A percentile compares a stretch with the other conserved stretches of the same genome.
These are phyloP conservation scores for Rozella allomycis DNA, from an alignment of 371 early-diverging fungal genomes.

Conservation along the genomic window DNA sequence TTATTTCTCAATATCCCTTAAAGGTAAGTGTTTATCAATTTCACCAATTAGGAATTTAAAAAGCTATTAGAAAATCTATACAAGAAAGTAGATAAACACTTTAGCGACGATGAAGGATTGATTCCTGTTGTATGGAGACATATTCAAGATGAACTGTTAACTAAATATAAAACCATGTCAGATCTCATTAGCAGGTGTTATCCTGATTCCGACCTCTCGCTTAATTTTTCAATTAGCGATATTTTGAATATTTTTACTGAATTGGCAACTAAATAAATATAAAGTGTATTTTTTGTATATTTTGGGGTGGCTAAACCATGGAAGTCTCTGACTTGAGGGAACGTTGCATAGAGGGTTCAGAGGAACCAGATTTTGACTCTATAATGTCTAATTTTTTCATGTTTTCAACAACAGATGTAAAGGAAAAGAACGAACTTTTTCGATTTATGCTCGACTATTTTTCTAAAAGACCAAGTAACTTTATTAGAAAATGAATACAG, in stretches of 20 bases:
- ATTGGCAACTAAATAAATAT: no score
- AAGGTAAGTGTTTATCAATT: constrained; percentile 17
- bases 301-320: no score
- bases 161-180: constrained; percentile 54
- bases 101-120: constrained; percentile 55
- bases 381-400: no score
- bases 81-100: constrained; percentile 81
- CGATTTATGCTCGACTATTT: no score
- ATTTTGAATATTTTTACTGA: constrained; percentile 41
- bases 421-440: no score
- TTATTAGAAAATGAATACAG: no score
- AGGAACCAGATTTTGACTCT: no score
- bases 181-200: constrained; percentile 57
- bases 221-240: constrained; percentile 76
- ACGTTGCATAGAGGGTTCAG: no score
- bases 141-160: constrained; percentile 65
- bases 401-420: no score
- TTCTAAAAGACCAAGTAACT: no score
- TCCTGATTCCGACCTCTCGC: constrained; percentile 48
- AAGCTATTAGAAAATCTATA: constrained; percentile 58
- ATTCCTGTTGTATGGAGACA: constrained; percentile 75
- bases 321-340: no score
- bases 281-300: no score
- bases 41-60: constrained; percentile 22
- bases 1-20: constrained; percentile 52